Evolutionary conservation across 345 rosid genomes (phyloP), one percentile per base, ranked within the genome.

Genomic region (Salix purpurea): DNA sequence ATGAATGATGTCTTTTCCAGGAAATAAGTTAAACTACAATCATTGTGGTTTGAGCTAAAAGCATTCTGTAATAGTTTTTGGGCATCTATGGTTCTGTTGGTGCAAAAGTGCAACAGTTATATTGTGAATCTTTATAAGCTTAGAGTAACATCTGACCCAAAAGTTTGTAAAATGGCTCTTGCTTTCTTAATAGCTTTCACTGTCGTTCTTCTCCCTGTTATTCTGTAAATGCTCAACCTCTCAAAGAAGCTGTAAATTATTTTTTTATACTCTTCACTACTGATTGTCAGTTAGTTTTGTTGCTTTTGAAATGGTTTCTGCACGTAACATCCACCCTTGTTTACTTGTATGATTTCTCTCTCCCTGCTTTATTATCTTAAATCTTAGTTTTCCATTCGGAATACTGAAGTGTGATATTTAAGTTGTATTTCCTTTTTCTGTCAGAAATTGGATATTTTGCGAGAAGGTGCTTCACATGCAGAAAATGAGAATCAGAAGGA

Each of bases 401-500:
- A 74, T n/a, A 36, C 32, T 42, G 12, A 16, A 69, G 7, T 52
- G 30, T 23, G 60, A 37, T 40, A 67, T 79, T 72, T 34, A 67
- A 24, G 50, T 76, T 79, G 26, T 50, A 50, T 58, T 65, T 72
- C 69, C 44, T 78, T 73, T 67, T 48, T 23, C 44, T 72, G 74
- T 58, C 90, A 91, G 93, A 87, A 91, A 70, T 84, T 84, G 69
- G 94, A 92, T 68, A 79, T 74, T 44, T 77, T 74, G 74, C 84
- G 78, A 36, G 93, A 90, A 40, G 85, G 85, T 82, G 79, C 89
- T 81, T 85, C 84, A 80, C 87, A 87, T 73, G 70, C 85, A 65
- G 97, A 94, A 81, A 76, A 81, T 77, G 94, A 87, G 75, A 90
- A 79, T 80, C 85, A 81, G 70, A 85, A 86, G 73, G 90, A 85